Conservation (phyloP, 2,329 filamentous ascomycete genomes). For the Fusarium virguliforme region DNA sequence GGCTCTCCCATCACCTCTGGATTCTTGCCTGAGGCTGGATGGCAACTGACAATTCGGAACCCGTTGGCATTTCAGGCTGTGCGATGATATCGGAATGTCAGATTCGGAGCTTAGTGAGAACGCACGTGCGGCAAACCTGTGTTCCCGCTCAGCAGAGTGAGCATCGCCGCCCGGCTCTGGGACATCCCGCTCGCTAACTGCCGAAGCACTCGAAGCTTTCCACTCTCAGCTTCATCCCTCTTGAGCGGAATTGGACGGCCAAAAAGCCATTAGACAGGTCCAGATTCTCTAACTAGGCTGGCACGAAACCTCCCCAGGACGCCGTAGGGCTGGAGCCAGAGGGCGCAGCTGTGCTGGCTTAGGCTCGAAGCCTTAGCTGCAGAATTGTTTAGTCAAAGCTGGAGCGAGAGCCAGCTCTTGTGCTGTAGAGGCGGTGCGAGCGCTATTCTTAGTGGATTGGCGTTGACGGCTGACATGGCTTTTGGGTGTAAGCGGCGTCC, state of each 20-base stretch:
- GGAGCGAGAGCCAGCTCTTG: slow-evolving; percentile 27
- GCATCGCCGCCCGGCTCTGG: background rate
- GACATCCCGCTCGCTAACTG: background rate
- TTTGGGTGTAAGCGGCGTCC: slow-evolving; percentile 24
- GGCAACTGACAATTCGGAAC: background rate
- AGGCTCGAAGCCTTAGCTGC: slow-evolving; percentile 19
- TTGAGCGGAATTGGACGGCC: background rate
- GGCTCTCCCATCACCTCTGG: background rate
- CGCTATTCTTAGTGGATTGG: slow-evolving; percentile 20
- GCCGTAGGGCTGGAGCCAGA: slow-evolving; percentile 5
- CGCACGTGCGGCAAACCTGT: background rate
- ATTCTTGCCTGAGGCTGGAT: background rate
- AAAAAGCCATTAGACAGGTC: slow-evolving; percentile 3
- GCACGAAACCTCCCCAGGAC: background rate
- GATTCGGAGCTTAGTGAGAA: slow-evolving; percentile 2
- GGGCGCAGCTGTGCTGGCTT: slow-evolving; percentile 26
- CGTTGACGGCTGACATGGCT: slow-evolving; percentile 27
- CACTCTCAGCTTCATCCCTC: slow-evolving; percentile 3
- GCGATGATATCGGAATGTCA: background rate
- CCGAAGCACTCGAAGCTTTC: background rate
- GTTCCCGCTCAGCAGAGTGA: background rate
- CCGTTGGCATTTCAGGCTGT: background rate
- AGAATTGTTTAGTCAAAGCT: slow-evolving; percentile 29
- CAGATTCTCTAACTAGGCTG: background rate
- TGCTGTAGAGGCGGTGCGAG: slow-evolving; percentile 29